A percentile compares a stretch with the other conserved stretches of the same genome.
Evolutionary conservation across 352 stramenopile species (phyloP).

Genomic region (Bremia lactucae): DNA sequence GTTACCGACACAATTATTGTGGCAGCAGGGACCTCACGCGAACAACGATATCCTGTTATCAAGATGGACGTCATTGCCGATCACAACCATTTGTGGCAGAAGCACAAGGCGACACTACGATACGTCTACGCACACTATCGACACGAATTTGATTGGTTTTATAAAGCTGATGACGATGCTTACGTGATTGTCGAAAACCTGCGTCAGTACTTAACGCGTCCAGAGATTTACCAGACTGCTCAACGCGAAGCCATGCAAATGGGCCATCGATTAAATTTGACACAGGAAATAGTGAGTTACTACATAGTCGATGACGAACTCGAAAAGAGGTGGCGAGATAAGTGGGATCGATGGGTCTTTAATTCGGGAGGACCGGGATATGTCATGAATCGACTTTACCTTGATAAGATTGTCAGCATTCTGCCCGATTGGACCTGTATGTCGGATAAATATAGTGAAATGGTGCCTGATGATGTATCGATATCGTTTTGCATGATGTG

Average conservation of each 20-base stretch:
- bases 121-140: conserved; percentile 68
- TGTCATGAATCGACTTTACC: conserved; percentile 57
- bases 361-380: conserved; percentile 69
- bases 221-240: conserved; percentile 52
- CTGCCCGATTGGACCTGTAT: conserved; percentile 48
- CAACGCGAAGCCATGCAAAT: conserved; percentile 59
- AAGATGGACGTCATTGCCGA: conserved; percentile 55
- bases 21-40: conserved; percentile 10
- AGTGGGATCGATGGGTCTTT: conserved; percentile 69
- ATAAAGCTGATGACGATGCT: conserved; percentile 76
- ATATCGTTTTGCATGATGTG: conserved; percentile 86
- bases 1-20: conserved; percentile 37
- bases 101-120: conserved; percentile 62
- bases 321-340: conserved; percentile 36
- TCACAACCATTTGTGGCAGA: conserved; percentile 78
- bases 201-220: conserved; percentile 40
- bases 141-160: conserved; percentile 80
- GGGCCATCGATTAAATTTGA: conserved; percentile 72
- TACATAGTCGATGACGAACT: conserved; percentile 63
- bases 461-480: conserved; percentile 66
- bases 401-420: conserved; percentile 54
- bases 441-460: conserved; percentile 51
- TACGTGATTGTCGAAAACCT: conserved; percentile 77
- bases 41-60: conserved; percentile 40
- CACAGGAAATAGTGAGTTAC: conserved; percentile 55